Percentiles rank a stretch among this genome's conserved stretches.
phyloP scores from a whole-genome alignment of 1,139 yeast genomes.

The Taiozyma sp. region DNA sequence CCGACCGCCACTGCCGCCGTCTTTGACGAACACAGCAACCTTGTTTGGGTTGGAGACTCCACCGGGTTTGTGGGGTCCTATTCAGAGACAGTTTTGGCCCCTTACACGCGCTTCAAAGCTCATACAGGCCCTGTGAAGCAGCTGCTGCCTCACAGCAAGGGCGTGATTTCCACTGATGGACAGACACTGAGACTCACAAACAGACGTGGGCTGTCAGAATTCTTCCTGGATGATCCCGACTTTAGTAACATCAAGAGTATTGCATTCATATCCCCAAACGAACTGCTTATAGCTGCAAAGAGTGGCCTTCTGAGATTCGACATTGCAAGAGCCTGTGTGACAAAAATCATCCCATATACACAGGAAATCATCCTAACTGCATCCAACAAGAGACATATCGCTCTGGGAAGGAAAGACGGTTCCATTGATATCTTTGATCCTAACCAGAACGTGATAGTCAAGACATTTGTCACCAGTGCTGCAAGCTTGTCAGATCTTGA shows the following conservation, averaged over 20 bases:
- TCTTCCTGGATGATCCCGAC: slow-evolving; percentile 33
- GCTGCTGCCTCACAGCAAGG: slow-evolving; percentile 49
- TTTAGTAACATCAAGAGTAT: slow-evolving; percentile 29
- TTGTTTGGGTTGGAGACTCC: slow-evolving; percentile 84
- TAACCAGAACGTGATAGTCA: slow-evolving; percentile 46
- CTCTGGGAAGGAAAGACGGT: slow-evolving; percentile 68
- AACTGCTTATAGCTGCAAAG: slow-evolving; percentile 27
- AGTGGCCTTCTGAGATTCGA: slow-evolving; percentile 53
- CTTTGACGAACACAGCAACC: slow-evolving; percentile 70
- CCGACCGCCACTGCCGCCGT: slow-evolving; percentile 22
- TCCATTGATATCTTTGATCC: slow-evolving; percentile 77
- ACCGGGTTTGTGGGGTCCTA: slow-evolving; percentile 44
- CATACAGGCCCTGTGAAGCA: slow-evolving; percentile 42
- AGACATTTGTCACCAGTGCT: slow-evolving; percentile 67
- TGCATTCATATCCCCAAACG: slow-evolving; percentile 33
- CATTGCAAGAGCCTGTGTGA: slow-evolving; percentile 39
- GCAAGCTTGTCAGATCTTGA: slow-evolving; percentile 77
- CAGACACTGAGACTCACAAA: slow-evolving; percentile 50
- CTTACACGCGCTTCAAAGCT: slow-evolving; percentile 49
- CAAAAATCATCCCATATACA: slow-evolving; percentile 33
- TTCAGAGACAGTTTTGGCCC: slow-evolving; percentile 34
- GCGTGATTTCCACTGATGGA: slow-evolving; percentile 53
- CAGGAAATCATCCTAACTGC: slow-evolving; percentile 37
- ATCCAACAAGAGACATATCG: slow-evolving; percentile 42
- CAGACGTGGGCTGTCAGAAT: slow-evolving; percentile 50